These are phyloP conservation scores for Peronospora destructor DNA, from an alignment of 352 stramenopile genomes.

Conservation along the genomic window DNA sequence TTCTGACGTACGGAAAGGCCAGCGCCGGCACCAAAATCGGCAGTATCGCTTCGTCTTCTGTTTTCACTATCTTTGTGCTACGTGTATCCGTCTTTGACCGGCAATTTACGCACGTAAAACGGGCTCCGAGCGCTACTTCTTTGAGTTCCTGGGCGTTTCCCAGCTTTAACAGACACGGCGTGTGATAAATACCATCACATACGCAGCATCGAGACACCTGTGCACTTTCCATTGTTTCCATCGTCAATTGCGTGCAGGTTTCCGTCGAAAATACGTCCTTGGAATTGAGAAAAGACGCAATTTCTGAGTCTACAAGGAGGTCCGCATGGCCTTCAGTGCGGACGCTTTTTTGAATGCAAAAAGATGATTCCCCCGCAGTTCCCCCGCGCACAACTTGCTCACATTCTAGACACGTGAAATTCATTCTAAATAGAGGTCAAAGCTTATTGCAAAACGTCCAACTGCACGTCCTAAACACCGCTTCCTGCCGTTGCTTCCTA, in stretches of 20 bases:
- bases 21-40: conserved; percentile 23
- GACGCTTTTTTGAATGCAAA: conserved; percentile 5
- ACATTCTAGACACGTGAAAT: conserved; percentile 41
- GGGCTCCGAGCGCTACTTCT: neutral
- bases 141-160: neutral
- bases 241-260: neutral
- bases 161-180: conserved; percentile 23
- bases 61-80: neutral
- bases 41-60: conserved; percentile 1
- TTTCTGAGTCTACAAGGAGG: neutral
- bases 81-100: neutral
- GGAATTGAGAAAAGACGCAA: neutral
- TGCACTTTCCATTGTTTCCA: neutral
- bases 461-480: conserved; percentile 11
- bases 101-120: conserved; percentile 28
- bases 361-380: conserved; percentile 7
- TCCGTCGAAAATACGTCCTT: neutral
- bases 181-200: conserved; percentile 45
- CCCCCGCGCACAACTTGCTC: conserved; percentile 17
- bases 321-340: conserved; percentile 5
- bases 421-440: conserved; percentile 17
- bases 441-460: conserved; percentile 1
- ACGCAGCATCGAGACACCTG: conserved; percentile 24
- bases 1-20: conserved; percentile 24
- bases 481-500: conserved; percentile 16